phyloP scores from a whole-genome alignment of 768 basidiomycete species.

The Clathrus columnatus region DNA sequence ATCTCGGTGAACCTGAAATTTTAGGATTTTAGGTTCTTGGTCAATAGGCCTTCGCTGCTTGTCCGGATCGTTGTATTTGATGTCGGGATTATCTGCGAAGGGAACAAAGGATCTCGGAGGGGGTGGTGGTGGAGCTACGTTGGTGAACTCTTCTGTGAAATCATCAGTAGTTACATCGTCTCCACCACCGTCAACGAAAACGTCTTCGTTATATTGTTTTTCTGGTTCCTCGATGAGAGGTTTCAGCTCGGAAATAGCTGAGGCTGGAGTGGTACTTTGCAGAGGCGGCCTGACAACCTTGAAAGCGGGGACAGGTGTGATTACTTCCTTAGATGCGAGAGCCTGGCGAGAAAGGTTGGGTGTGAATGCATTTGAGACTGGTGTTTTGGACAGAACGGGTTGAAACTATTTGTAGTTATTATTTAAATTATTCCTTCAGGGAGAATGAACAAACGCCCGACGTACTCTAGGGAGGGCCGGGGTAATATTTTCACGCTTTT shows the following conservation, averaged over 20 bases:
- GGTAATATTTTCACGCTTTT: conserved; percentile 38
- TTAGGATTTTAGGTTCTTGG: conserved; percentile 12
- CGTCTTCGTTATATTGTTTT: conserved; percentile 16
- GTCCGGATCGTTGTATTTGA: not conserved
- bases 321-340: conserved; percentile 6
- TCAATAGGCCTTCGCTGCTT: conserved; percentile 15
- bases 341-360: conserved; percentile 17
- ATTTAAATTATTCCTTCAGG: not conserved
- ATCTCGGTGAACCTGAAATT: conserved; percentile 15
- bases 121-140: conserved; percentile 1
- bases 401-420: conserved; percentile 41
- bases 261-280: conserved; percentile 17
- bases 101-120: conserved; percentile 12
- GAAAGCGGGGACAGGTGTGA: conserved; percentile 9
- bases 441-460: not conserved
- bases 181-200: not conserved
- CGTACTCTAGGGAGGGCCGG: conserved; percentile 32
- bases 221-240: conserved; percentile 19
- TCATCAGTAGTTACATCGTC: conserved; percentile 9
- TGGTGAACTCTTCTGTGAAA: conserved; percentile 10
- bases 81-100: conserved; percentile 17
- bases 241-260: conserved; percentile 13
- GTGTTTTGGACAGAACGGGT: conserved; percentile 44
- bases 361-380: conserved; percentile 27
- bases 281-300: conserved; percentile 12